Evolutionary conservation across 306 rosid genomes (phyloP).

Genomic region (Malus fusca): DNA sequence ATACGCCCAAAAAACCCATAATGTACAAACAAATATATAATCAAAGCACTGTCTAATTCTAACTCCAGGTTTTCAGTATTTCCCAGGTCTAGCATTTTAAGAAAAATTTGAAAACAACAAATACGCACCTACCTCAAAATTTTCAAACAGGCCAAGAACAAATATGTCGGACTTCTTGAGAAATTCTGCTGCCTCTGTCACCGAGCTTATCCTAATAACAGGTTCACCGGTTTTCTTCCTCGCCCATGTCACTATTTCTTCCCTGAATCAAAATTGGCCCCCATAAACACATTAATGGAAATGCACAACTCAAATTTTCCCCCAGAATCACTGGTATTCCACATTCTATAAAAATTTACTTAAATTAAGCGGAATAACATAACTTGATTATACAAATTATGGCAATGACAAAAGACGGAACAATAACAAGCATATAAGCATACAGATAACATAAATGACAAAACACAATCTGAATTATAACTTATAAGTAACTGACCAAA

Average conservation of each 20-base stretch:
- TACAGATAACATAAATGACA: neutral
- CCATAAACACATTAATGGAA: neutral
- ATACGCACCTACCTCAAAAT: conserved; percentile 48
- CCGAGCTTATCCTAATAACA: conserved; percentile 47
- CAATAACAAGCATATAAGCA: neutral
- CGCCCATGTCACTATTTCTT: conserved; percentile 78
- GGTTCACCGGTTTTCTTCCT: conserved; percentile 73
- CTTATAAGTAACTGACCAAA: neutral
- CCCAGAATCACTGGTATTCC: too few relatives aligned
- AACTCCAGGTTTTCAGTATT: neutral
- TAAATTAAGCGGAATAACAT: neutral
- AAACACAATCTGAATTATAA: neutral
- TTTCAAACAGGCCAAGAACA: conserved; percentile 58
- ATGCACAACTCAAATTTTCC: neutral
- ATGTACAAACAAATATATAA: neutral
- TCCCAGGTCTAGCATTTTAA: neutral
- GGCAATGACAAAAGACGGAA: neutral
- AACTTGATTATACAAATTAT: too few relatives aligned
- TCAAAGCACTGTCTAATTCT: neutral
- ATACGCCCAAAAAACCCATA: neutral
- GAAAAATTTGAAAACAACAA: neutral
- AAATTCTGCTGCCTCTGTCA: conserved; percentile 48
- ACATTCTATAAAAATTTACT: neutral
- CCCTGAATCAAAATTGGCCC: conserved; percentile 47
- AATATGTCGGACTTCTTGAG: conserved; percentile 51